Evolutionary conservation across 495 filamentous ascomycete species (phyloP), one percentile per base, ranked within the genome.

Genomic region (Podospora appendiculata): DNA sequence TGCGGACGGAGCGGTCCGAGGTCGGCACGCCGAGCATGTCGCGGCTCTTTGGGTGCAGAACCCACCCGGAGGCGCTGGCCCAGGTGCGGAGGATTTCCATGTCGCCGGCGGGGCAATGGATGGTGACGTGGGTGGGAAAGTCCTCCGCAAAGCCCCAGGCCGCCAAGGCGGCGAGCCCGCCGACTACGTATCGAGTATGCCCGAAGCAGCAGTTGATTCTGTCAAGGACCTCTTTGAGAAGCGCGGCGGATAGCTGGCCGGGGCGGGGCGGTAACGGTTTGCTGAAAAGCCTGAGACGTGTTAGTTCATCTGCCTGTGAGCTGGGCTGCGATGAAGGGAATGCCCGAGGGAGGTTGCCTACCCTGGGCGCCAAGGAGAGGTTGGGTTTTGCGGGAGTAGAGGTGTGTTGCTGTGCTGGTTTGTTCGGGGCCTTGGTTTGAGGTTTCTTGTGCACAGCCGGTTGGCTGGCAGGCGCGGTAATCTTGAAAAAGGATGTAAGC

Each of bases 141-240:
- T 58, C 51, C n/a, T 47, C 42, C 4, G 54, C 39, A 46, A 57
- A 65, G 12, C 69, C 70, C 61, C 69, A 66, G n/a, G 63, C 60
- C 8, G 53, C 50, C 5, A 75, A 58, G 18, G 69, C 69, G 3
- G 57, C 63, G 10, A 64, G 65, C 4, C 72, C 70, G 51, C 60
- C 60, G 32, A 75, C 64, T 6, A 62, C 68, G 63, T 73, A 75
- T 25, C 59, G 65, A 5, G 67, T 64, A 52, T 73, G 68, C 3
- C 41, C 25, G 10, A 73, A 52, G 1, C 59, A 54, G 0, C 44
- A 43, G 53, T 70, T 59, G 36, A 75, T 40, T 13, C 52, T 50
- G 45, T 57, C 53, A 57, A 73, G 63, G 11, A 72, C 8, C 13
- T 44, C 14, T 4, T 1, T 6, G 14, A 51, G 19, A 17, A 17